phyloP scores from a whole-genome alignment of 1,284 basidiomycete species.

The Pseudozyma thailandica region DNA sequence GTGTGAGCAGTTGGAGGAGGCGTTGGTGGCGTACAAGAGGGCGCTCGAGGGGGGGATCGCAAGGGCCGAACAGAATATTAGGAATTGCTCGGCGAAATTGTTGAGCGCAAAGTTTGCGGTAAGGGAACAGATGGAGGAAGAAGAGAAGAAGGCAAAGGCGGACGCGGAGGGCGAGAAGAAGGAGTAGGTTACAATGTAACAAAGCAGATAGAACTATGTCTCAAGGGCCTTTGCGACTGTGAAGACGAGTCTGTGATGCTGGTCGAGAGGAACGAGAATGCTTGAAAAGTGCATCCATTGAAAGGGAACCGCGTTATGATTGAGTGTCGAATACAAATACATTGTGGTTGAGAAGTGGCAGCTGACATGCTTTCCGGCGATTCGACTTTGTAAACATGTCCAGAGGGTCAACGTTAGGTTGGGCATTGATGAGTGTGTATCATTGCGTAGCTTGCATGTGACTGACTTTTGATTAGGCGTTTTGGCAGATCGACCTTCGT shows the following conservation, averaged over 20 bases:
- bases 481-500: too few relatives aligned
- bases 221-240: too few relatives aligned
- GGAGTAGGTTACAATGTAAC: too few relatives aligned
- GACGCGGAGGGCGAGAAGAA: not conserved
- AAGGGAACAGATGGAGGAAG: constrained; percentile 29
- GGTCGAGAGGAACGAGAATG: too few relatives aligned
- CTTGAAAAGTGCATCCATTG: not conserved
- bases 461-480: too few relatives aligned
- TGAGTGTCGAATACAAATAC: not conserved
- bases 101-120: constrained; percentile 40
- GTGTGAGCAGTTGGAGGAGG: constrained; percentile 82
- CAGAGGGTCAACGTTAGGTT: too few relatives aligned
- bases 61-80: constrained; percentile 82
- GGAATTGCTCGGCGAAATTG: constrained; percentile 78
- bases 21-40: constrained; percentile 81
- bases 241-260: too few relatives aligned
- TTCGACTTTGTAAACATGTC: too few relatives aligned
- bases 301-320: not conserved
- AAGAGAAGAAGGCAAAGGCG: constrained; percentile 12
- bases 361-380: too few relatives aligned
- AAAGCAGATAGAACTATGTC: too few relatives aligned
- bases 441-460: too few relatives aligned
- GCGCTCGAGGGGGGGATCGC: constrained; percentile 79
- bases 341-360: not conserved
- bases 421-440: too few relatives aligned